Conservation (phyloP, 441 rosid genomes). For the Pelargonium citronellum region DNA sequence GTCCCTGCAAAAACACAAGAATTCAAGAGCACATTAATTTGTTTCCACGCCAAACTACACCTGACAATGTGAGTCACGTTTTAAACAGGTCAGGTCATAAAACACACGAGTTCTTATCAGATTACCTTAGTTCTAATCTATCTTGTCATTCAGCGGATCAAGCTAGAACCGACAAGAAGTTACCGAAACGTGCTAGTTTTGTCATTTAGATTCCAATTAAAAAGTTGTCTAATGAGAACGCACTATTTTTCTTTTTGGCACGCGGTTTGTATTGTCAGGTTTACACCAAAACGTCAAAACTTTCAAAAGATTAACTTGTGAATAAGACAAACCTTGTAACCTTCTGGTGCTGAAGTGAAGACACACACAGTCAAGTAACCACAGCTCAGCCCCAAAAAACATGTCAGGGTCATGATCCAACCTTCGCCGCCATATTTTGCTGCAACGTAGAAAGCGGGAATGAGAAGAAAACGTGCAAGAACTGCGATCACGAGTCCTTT, state of each 20-base stretch:
- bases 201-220: too few species aligned
- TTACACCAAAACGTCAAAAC: background rate
- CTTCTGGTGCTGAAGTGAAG: slow-evolving; percentile 67
- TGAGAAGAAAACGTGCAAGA: slow-evolving; percentile 48
- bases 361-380: slow-evolving; percentile 81
- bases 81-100: too few species aligned
- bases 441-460: slow-evolving; percentile 80
- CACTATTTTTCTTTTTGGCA: too few species aligned
- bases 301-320: background rate
- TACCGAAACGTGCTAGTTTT: too few species aligned
- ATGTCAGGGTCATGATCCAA: slow-evolving; percentile 72
- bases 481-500: slow-evolving; percentile 39
- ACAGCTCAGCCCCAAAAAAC: slow-evolving; percentile 58
- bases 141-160: too few species aligned
- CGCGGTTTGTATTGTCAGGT: too few species aligned
- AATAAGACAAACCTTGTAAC: slow-evolving; percentile 54
- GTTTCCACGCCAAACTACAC: background rate
- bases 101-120: too few species aligned
- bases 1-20: slow-evolving; percentile 39
- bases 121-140: too few species aligned
- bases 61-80: too few species aligned
- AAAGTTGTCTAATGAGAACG: too few species aligned
- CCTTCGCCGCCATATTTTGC: slow-evolving; percentile 87
- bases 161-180: too few species aligned
- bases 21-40: background rate